These are phyloP conservation scores for Citrullus mucosospermus DNA, from an alignment of 306 rosid species.

Conservation along the genomic window DNA sequence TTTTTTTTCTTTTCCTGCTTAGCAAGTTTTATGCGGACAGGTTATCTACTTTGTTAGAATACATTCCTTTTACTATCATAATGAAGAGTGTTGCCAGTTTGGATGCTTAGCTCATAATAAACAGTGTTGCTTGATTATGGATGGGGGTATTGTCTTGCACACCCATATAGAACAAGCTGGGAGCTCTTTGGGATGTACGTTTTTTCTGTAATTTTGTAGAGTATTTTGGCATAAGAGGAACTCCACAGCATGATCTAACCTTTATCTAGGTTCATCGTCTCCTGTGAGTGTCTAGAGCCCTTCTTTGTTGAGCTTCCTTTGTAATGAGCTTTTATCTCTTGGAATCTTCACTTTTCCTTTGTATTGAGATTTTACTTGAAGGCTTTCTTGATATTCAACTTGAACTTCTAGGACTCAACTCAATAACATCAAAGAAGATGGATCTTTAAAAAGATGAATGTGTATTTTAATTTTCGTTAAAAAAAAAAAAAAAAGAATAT, in stretches of 20 bases:
- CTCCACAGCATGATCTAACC: background rate
- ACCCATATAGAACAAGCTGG: background rate
- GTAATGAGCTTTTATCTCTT: background rate
- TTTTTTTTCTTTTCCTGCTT: background rate
- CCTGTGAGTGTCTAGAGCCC: background rate
- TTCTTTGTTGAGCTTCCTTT: background rate
- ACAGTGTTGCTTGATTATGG: background rate
- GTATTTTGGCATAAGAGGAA: background rate
- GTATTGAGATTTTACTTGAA: no score
- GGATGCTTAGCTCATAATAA: background rate
- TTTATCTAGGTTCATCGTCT: background rate
- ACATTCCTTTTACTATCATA: background rate
- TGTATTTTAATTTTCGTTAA: background rate
- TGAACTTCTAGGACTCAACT: background rate
- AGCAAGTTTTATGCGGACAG: background rate
- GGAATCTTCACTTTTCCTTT: no score
- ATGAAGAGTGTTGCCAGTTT: background rate
- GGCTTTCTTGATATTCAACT: background rate
- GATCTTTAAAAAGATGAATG: background rate
- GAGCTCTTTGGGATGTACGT: no score
- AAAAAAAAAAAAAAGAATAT: background rate
- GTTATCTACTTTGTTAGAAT: background rate
- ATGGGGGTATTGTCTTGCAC: background rate
- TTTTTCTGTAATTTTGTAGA: background rate
- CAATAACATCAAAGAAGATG: background rate